A percentile compares a stretch with the other conserved stretches of the same genome.
Evolutionary conservation across 2,329 filamentous ascomycete species (phyloP).

Genomic region (Huntiella decipiens): DNA sequence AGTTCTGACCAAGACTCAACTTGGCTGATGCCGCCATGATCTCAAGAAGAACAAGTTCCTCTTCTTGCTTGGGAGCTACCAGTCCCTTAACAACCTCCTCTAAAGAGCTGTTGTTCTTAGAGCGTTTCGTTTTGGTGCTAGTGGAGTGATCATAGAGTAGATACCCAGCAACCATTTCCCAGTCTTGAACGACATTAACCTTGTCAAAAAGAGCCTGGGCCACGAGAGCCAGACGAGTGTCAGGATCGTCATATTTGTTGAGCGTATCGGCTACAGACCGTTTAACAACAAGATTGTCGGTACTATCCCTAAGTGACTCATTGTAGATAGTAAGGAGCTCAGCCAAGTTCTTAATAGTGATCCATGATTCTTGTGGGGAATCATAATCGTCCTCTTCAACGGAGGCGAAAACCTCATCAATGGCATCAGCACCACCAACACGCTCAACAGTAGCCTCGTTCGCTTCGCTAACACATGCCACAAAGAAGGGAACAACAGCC

Average conservation of each 20-base stretch:
- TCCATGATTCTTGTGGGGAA: slow-evolving; percentile 63
- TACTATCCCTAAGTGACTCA: slow-evolving; percentile 9
- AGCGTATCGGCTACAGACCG: slow-evolving; percentile 30
- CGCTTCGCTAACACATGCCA: slow-evolving; percentile 65
- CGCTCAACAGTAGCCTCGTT: slow-evolving; percentile 67
- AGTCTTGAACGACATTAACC: slow-evolving; percentile 61
- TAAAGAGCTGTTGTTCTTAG: slow-evolving; percentile 29
- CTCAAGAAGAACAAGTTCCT: slow-evolving; percentile 74
- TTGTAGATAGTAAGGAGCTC: slow-evolving; percentile 74
- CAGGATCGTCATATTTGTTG: slow-evolving; percentile 44
- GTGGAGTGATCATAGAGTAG: slow-evolving; percentile 79
- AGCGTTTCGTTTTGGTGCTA: slow-evolving; percentile 25
- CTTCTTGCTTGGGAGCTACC: slow-evolving; percentile 52
- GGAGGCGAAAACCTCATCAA: slow-evolving; percentile 56
- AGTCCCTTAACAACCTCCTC: slow-evolving; percentile 49
- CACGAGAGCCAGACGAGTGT: slow-evolving; percentile 71
- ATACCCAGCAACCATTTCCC: slow-evolving; percentile 79
- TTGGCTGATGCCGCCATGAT: slow-evolving; percentile 71
- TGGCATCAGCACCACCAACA: slow-evolving; percentile 56
- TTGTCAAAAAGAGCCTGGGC: slow-evolving; percentile 72
- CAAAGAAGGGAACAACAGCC: slow-evolving; percentile 78
- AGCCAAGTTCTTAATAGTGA: slow-evolving; percentile 77
- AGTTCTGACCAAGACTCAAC: slow-evolving; percentile 40
- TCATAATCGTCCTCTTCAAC: slow-evolving; percentile 59
- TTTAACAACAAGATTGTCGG: slow-evolving; percentile 6